These are phyloP conservation scores for Proteromonas lacertae DNA, from an alignment of 352 stramenopile species.

Conservation along the genomic window DNA sequence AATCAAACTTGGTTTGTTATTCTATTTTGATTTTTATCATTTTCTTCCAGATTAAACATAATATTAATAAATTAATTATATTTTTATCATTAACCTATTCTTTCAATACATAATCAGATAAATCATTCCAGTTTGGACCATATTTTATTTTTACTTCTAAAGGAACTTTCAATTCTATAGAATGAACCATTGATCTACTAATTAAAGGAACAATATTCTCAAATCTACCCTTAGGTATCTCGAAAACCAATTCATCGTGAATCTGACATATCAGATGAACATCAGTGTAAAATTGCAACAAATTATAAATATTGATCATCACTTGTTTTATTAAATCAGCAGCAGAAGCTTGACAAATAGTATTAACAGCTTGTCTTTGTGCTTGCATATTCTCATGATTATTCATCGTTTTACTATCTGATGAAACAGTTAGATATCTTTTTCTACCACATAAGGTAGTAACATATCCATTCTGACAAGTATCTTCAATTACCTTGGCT, in stretches of 20 bases:
- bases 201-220: background rate
- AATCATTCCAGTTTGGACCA: background rate
- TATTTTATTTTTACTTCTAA: background rate
- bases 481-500: background rate
- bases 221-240: background rate
- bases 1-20: too few species aligned
- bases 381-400: background rate
- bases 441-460: background rate
- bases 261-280: background rate
- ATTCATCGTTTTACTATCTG: background rate
- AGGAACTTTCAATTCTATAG: background rate
- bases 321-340: conserved; percentile 4
- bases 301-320: background rate
- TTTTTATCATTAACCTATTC: too few species aligned
- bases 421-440: background rate
- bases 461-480: background rate
- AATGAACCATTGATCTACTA: background rate
- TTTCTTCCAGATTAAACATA: too few species aligned
- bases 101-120: too few species aligned
- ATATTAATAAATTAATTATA: too few species aligned
- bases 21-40: too few species aligned
- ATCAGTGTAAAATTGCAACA: background rate
- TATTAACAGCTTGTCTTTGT: conserved; percentile 4
- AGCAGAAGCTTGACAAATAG: conserved; percentile 5
- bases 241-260: conserved; percentile 6